Conservation (phyloP, 2,329 filamentous ascomycete species). For the Orbilia javanica region DNA sequence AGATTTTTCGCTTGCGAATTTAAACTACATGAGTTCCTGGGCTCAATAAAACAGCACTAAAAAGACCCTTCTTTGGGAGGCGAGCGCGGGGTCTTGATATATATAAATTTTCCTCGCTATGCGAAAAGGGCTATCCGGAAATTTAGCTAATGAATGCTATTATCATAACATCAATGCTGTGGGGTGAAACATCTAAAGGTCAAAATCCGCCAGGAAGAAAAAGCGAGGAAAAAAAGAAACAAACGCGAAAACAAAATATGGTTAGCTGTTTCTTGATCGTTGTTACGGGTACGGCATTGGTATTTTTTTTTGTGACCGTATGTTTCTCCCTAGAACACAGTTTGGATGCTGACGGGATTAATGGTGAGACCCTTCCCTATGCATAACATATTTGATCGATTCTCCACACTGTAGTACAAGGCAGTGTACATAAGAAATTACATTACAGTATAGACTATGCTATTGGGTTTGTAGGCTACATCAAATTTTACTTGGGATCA, state of each 20-base stretch:
- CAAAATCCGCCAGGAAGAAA: neutral
- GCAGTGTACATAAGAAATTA: neutral
- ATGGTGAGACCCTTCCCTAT: constrained; percentile 38
- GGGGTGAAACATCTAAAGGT: neutral
- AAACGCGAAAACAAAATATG: too few species aligned
- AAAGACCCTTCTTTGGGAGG: neutral
- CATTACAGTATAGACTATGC: neutral
- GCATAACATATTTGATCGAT: constrained; percentile 17
- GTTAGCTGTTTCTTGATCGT: constrained; percentile 7
- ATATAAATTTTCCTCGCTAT: constrained; percentile 9
- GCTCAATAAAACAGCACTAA: neutral
- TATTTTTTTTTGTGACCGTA: constrained; percentile 9
- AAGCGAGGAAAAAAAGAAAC: neutral
- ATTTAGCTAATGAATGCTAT: neutral
- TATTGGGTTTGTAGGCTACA: constrained; percentile 4
- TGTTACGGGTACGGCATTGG: constrained; percentile 23
- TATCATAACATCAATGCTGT: neutral
- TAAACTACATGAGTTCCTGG: neutral
- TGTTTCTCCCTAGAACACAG: constrained; percentile 22
- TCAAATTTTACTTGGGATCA: constrained; percentile 18
- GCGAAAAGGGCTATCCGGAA: neutral
- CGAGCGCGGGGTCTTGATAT: constrained; percentile 1
- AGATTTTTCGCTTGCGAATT: neutral
- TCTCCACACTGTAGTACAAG: constrained; percentile 8
- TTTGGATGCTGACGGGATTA: constrained; percentile 44